Conservation (phyloP, 148 eudicot genomes). For the Pharnaceum exiguum region DNA sequence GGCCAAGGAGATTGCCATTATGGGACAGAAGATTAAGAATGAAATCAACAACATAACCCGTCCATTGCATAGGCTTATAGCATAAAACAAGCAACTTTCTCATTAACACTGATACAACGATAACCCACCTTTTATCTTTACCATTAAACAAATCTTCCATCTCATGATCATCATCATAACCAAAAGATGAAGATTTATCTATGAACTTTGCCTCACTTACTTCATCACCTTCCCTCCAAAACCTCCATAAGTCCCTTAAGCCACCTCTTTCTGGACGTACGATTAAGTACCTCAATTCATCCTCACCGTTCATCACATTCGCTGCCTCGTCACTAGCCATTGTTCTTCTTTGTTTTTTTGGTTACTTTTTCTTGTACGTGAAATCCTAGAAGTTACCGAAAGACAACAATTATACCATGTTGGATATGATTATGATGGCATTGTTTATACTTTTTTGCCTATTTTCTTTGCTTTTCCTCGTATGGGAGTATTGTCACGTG, state of each 20-base stretch:
- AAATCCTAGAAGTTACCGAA: no score
- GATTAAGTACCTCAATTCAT: slow-evolving; percentile 38
- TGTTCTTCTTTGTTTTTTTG: neutral
- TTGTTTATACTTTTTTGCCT: no score
- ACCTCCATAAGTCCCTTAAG: slow-evolving; percentile 37
- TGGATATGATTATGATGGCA: no score
- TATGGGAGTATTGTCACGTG: no score
- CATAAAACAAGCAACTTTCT: slow-evolving; percentile 43
- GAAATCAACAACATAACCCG: slow-evolving; percentile 53
- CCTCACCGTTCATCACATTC: slow-evolving; percentile 6
- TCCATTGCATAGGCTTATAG: slow-evolving; percentile 59
- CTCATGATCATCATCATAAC: slow-evolving; percentile 3
- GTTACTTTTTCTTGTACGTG: no score
- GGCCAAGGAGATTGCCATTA: slow-evolving; percentile 42
- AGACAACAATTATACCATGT: no score
- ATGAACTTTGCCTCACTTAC: slow-evolving; percentile 42
- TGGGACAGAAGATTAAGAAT: slow-evolving; percentile 56
- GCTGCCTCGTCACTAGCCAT: neutral
- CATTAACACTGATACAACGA: slow-evolving; percentile 58
- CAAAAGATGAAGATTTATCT: slow-evolving; percentile 14
- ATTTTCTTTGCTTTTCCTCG: no score
- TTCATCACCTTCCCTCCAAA: slow-evolving; percentile 23
- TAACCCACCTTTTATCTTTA: slow-evolving; percentile 60
- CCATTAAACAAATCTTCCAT: neutral
- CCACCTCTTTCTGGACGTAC: slow-evolving; percentile 53